Evolutionary conservation across 2,329 filamentous ascomycete species (phyloP), one percentile per base, ranked within the genome.

Genomic region (Teratosphaeriaceae sp.): DNA sequence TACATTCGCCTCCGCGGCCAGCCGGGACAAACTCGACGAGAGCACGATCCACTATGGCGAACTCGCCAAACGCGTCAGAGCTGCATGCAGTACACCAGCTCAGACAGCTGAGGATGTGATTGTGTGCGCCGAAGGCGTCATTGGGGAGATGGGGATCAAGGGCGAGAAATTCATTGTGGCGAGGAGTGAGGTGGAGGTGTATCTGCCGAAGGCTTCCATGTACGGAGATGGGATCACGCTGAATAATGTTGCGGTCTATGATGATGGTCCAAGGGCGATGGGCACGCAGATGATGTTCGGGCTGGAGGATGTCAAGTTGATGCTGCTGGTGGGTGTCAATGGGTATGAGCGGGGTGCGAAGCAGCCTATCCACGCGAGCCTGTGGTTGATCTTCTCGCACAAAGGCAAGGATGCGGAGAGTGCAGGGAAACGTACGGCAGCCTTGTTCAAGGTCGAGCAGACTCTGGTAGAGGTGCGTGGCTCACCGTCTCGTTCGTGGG

Each of bases 21-120:
- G 69, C 1, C 62, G 63, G 3, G 85, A 89, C 64, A 66, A 66
- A 7, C 73, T 89, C 24, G 74, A 78, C 35, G 63, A 65, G n/a
- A 84, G 84, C 58, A 88, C 85, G 2, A 78, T 88, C 19, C 82
- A 89, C 65, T 89, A 89, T 56, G 84, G 85, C 2, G 72, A 68
- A 8, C 70, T 88, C 29, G 18, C 79, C 66, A 87, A 88, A 65
- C 70, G 71, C 0, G 70, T 88, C 12, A 52, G 60, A 12, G 41
- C 43, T 7, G 40, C 38, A 1, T 51, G 45, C 19, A 5, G 11
- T 20, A 4, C 18, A 11, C 38, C 34, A 6, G 45, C 30, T 6
- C 45, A 51, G 16, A 44, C 41, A 1, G 58, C 58, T 1, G 46
- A 45, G 23, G 53, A 54, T 2, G 42, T 66, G 1, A 52, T 53